A percentile compares a stretch with the other conserved stretches of the same genome.
These are phyloP conservation scores for Coemansia sp. DNA, from an alignment of 192 early-diverging fungal genomes.

Conservation along the genomic window DNA sequence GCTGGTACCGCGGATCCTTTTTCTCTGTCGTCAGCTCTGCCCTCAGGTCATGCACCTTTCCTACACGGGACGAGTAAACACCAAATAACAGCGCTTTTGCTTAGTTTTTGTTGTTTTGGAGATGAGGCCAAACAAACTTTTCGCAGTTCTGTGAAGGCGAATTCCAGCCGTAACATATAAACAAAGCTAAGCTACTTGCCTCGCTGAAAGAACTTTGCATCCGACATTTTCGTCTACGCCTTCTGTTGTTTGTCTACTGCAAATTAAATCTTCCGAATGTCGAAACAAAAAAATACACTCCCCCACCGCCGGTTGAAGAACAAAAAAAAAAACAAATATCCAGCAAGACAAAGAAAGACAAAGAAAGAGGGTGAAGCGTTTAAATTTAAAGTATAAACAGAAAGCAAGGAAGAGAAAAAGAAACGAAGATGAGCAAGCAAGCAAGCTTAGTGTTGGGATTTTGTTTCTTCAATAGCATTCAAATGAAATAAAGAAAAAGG, in stretches of 20 bases:
- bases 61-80: constrained; percentile 43
- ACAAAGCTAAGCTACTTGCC: constrained; percentile 58
- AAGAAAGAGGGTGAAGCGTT: neutral
- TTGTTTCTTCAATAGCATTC: neutral
- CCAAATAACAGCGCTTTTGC: neutral
- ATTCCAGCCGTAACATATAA: neutral
- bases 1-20: constrained; percentile 76
- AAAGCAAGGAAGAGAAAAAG: neutral
- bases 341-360: no score
- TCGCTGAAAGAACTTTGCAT: constrained; percentile 80
- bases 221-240: constrained; percentile 57
- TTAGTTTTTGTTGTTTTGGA: neutral
- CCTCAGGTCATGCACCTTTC: constrained; percentile 89
- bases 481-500: neutral
- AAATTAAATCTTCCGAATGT: neutral
- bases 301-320: no score
- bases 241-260: constrained; percentile 13
- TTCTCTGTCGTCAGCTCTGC: constrained; percentile 86
- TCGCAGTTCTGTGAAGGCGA: neutral
- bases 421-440: no score
- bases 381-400: constrained; percentile 3
- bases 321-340: no score
- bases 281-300: neutral
- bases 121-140: neutral
- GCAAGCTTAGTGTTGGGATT: no score